Evolutionary conservation across 176 grass and related monocot genomes (phyloP).

Genomic region (Poa annua): DNA sequence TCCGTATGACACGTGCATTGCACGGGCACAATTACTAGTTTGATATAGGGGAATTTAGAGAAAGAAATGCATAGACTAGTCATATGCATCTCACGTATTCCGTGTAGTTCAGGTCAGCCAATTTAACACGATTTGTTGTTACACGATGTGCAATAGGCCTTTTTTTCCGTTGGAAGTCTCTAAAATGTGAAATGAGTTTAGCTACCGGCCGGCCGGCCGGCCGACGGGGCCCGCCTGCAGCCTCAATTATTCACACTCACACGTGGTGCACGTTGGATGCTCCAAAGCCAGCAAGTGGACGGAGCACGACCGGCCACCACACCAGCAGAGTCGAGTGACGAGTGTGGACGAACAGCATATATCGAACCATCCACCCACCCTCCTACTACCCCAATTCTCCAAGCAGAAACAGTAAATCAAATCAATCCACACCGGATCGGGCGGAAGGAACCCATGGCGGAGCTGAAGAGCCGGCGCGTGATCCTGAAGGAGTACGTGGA

Average conservation of each 20-base stretch:
- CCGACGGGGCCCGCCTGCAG: background rate
- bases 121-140: too few species aligned
- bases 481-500: conserved; percentile 63
- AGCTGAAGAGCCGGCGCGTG: conserved; percentile 48
- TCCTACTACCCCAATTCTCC: background rate
- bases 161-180: too few species aligned
- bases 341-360: background rate
- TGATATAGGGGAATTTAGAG: too few species aligned
- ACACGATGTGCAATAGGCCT: too few species aligned
- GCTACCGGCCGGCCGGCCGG: too few species aligned
- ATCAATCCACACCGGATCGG: background rate
- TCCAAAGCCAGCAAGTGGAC: background rate
- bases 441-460: conserved; percentile 1
- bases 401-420: background rate
- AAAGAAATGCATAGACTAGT: too few species aligned
- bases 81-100: too few species aligned
- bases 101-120: too few species aligned
- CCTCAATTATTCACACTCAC: background rate
- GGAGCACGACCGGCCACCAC: background rate
- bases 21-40: too few species aligned
- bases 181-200: background rate
- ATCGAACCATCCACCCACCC: background rate
- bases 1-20: too few species aligned
- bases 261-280: background rate
- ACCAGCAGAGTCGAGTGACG: background rate